These are phyloP conservation scores for Monascus ruber DNA, from an alignment of 2,329 filamentous ascomycete genomes.

Conservation along the genomic window DNA sequence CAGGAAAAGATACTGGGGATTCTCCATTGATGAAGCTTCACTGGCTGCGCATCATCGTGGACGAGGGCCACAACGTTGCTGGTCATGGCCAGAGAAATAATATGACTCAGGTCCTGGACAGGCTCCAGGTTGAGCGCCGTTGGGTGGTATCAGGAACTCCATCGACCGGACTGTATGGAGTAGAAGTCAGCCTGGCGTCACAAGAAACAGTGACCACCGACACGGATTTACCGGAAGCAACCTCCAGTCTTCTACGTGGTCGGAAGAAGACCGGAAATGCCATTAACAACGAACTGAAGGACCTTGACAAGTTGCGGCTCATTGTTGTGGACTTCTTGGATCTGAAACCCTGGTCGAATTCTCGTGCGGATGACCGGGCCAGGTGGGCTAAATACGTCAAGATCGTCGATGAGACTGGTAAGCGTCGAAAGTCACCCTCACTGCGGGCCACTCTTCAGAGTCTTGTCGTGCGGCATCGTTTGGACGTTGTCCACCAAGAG, in stretches of 20 bases:
- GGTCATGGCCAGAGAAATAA: slow-evolving; percentile 51
- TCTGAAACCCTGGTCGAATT: slow-evolving; percentile 67
- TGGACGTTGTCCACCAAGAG: slow-evolving; percentile 56
- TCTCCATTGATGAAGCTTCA: slow-evolving; percentile 60
- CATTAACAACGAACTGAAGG: slow-evolving; percentile 45
- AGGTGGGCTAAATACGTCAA: slow-evolving; percentile 67
- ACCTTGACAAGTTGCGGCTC: slow-evolving; percentile 55
- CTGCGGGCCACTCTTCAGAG: slow-evolving; percentile 61
- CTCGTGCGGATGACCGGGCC: slow-evolving; percentile 44
- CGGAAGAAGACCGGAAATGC: slow-evolving; percentile 30
- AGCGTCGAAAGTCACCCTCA: slow-evolving; percentile 29
- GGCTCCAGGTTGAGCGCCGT: slow-evolving; percentile 53
- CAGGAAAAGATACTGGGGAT: slow-evolving; percentile 34
- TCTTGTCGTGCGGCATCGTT: slow-evolving; percentile 68
- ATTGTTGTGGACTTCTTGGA: slow-evolving; percentile 62
- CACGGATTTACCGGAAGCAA: slow-evolving; percentile 21
- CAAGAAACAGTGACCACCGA: slow-evolving; percentile 27
- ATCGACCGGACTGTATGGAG: slow-evolving; percentile 68
- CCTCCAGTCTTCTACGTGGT: slow-evolving; percentile 19
- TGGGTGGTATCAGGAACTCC: slow-evolving; percentile 92
- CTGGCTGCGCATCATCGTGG: slow-evolving; percentile 81
- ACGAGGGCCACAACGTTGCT: slow-evolving; percentile 81
- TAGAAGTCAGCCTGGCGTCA: slow-evolving; percentile 48
- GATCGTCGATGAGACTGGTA: slow-evolving; percentile 46
- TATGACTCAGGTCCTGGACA: slow-evolving; percentile 43